These are phyloP conservation scores for Diaporthe helianthi DNA, from an alignment of 2,329 filamentous ascomycete species.

Conservation along the genomic window DNA sequence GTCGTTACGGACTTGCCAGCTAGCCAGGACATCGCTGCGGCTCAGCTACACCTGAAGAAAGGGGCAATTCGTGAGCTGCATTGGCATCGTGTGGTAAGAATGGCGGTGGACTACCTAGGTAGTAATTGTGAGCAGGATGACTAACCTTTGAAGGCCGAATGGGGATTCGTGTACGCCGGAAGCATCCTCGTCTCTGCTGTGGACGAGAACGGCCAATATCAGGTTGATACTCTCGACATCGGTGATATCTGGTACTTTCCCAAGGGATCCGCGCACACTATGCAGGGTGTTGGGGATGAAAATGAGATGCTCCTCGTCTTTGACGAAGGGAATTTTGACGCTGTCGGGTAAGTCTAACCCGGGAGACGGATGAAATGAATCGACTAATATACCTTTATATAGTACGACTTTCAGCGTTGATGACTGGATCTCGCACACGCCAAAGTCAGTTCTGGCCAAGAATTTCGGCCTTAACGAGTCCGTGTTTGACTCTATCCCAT, in stretches of 20 bases:
- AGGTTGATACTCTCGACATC: constrained; percentile 61
- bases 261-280: constrained; percentile 68
- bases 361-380: fast-evolving
- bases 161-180: constrained; percentile 68
- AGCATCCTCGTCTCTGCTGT: constrained; percentile 66
- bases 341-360: neutral
- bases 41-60: constrained; percentile 72
- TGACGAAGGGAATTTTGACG: constrained; percentile 5
- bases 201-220: constrained; percentile 65
- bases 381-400: neutral
- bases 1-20: constrained; percentile 71
- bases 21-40: constrained; percentile 71
- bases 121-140: too few species aligned
- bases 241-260: constrained; percentile 76
- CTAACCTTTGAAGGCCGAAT: constrained; percentile 62
- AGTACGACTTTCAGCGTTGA: constrained; percentile 75
- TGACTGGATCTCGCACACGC: constrained; percentile 74
- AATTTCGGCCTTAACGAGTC: constrained; percentile 70
- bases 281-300: constrained; percentile 70
- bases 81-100: constrained; percentile 58
- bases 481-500: constrained; percentile 65
- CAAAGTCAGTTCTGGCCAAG: constrained; percentile 67
- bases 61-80: constrained; percentile 71
- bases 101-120: neutral
- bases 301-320: constrained; percentile 69